These are phyloP conservation scores for Clonostachys solani DNA, from an alignment of 2,329 filamentous ascomycete species.

Conservation along the genomic window DNA sequence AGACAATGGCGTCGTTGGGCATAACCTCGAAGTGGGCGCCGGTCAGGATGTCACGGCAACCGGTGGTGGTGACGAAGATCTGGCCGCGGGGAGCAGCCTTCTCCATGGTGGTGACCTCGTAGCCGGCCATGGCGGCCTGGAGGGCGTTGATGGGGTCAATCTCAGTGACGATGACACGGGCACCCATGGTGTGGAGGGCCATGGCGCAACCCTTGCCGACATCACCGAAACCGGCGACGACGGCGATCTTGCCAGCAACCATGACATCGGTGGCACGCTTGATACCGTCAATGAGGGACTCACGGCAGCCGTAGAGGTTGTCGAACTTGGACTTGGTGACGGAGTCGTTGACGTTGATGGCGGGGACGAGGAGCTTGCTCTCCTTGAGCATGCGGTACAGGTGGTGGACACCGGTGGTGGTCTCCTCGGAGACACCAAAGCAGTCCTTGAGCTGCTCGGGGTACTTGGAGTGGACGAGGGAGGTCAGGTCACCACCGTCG, in stretches of 20 bases:
- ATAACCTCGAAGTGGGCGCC: constrained; percentile 91
- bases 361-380: constrained; percentile 81
- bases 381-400: constrained; percentile 98
- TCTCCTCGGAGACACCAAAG: constrained; percentile 99
- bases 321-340: constrained; percentile 99
- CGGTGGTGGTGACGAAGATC: constrained; percentile 99
- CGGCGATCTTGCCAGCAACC: constrained; percentile 98
- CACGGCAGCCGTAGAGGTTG: constrained; percentile 99
- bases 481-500: constrained; percentile 94
- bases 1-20: constrained; percentile 97
- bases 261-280: constrained; percentile 99
- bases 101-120: constrained; percentile 97
- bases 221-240: constrained; percentile 97
- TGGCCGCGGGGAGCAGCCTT: constrained; percentile 85
- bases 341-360: constrained; percentile 99
- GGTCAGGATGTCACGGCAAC: constrained; percentile 96
- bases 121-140: constrained; percentile 96
- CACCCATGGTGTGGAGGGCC: constrained; percentile 95
- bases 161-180: constrained; percentile 93
- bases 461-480: constrained; percentile 96
- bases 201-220: constrained; percentile 98
- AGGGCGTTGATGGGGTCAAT: constrained; percentile 99
- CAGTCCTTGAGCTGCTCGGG: constrained; percentile 97
- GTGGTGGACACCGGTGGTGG: constrained; percentile 99
- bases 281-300: constrained; percentile 98